Evolutionary conservation across 1,139 yeast species (phyloP).

Genomic region (Scheffersomyces segobiensis): DNA sequence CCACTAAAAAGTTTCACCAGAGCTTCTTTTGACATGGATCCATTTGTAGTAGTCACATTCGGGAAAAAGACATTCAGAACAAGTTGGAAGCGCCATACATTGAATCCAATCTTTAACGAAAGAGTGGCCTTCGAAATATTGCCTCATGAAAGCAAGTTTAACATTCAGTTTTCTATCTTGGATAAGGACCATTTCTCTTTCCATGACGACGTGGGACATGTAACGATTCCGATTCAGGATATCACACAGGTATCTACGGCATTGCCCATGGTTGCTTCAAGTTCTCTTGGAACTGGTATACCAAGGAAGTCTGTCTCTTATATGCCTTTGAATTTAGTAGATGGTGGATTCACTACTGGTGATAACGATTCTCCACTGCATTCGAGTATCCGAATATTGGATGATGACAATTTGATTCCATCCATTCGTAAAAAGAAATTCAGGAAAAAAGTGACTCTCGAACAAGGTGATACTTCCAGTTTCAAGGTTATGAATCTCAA

Average conservation of each 20-base stretch:
- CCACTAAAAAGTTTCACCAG: conserved; percentile 60
- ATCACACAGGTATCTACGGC: conserved; percentile 36
- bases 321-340: not conserved
- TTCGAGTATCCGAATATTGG: conserved; percentile 25
- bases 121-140: conserved; percentile 76
- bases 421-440: conserved; percentile 29
- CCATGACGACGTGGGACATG: conserved; percentile 79
- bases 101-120: conserved; percentile 83
- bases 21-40: conserved; percentile 92
- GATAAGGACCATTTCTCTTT: conserved; percentile 84
- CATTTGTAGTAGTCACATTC: conserved; percentile 88
- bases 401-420: conserved; percentile 33
- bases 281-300: not conserved
- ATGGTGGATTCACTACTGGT: conserved; percentile 6
- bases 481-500: conserved; percentile 44
- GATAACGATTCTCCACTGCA: conserved; percentile 13
- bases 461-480: conserved; percentile 41
- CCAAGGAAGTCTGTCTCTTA: not conserved
- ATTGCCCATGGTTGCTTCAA: not conserved
- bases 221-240: conserved; percentile 53
- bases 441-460: conserved; percentile 27
- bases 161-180: conserved; percentile 68
- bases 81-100: conserved; percentile 78
- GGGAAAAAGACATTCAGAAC: conserved; percentile 89
- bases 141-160: conserved; percentile 62